A percentile compares a stretch with the other conserved stretches of the same genome.
Evolutionary conservation across 2,329 filamentous ascomycete genomes (phyloP).

Genomic region (Aspergillus chevalieri): DNA sequence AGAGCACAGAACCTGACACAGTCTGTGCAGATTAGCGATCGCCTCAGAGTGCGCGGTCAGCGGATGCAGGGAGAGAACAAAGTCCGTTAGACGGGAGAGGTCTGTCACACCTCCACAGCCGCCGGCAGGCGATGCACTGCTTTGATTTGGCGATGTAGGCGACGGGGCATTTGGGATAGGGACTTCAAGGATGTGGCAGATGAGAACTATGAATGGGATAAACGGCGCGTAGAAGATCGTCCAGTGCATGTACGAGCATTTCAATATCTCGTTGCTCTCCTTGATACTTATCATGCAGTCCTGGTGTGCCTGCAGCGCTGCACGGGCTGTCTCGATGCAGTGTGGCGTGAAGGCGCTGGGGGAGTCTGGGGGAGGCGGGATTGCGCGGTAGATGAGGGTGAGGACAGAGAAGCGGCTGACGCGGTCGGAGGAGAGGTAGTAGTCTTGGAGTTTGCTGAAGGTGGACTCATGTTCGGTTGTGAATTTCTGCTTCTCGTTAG

Average conservation of each 20-base stretch:
- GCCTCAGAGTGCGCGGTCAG: constrained; percentile 51
- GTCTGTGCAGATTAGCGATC: constrained; percentile 55
- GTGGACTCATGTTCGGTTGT: constrained; percentile 5
- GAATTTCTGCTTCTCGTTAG: constrained; percentile 5
- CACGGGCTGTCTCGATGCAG: constrained; percentile 33
- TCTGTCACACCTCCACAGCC: constrained; percentile 32
- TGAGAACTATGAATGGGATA: constrained; percentile 30
- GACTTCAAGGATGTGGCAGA: constrained; percentile 43
- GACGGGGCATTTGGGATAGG: constrained; percentile 20
- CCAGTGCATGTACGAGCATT: constrained; percentile 33
- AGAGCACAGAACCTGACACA: constrained; percentile 57
- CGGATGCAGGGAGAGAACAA: constrained; percentile 51
- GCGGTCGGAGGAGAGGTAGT: constrained; percentile 28
- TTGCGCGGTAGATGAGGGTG: constrained; percentile 36
- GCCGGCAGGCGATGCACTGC: no score
- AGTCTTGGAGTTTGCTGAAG: constrained; percentile 20
- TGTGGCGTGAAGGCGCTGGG: constrained; percentile 28
- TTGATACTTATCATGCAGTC: constrained; percentile 20
- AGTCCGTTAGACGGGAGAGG: constrained; percentile 50
- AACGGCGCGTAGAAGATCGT: constrained; percentile 41
- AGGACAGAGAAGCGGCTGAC: constrained; percentile 31
- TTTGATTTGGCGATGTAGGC: no score
- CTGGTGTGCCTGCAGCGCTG: constrained; percentile 30
- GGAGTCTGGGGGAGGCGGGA: constrained; percentile 25
- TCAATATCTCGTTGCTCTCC: constrained; percentile 20